Evolutionary conservation across 768 basidiomycete genomes (phyloP).

Genomic region (Tulasnella sp.): DNA sequence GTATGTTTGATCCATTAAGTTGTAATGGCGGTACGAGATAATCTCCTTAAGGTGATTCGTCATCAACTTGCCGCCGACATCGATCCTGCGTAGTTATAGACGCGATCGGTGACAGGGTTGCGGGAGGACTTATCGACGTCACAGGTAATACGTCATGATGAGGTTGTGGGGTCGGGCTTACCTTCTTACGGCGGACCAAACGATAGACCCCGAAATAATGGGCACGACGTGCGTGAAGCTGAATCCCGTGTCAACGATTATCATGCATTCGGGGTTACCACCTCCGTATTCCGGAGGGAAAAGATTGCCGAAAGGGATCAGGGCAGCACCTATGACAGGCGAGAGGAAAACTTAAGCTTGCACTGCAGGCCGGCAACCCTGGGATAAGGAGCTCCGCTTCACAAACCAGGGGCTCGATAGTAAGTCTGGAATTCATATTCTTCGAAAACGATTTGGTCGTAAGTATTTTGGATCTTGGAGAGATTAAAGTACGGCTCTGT

Average conservation of each 20-base stretch:
- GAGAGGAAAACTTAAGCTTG: conserved; percentile 7
- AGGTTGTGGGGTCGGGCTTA: conserved; percentile 35
- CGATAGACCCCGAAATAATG: conserved; percentile 63
- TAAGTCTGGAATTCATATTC: conserved; percentile 91
- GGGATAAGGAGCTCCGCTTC: conserved; percentile 37
- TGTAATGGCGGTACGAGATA: conserved; percentile 93
- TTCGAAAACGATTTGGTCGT: conserved; percentile 94
- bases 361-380: conserved; percentile 22
- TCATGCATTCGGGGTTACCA: conserved; percentile 65
- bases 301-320: conserved; percentile 70
- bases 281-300: conserved; percentile 46
- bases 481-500: conserved; percentile 95
- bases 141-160: conserved; percentile 25
- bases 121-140: conserved; percentile 26
- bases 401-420: conserved; percentile 67
- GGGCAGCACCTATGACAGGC: conserved; percentile 59
- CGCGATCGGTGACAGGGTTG: conserved; percentile 25
- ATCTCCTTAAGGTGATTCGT: conserved; percentile 95
- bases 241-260: conserved; percentile 88
- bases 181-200: conserved; percentile 83
- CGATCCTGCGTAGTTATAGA: conserved; percentile 54
- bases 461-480: conserved; percentile 84
- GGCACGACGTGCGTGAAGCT: conserved; percentile 93
- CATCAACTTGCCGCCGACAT: conserved; percentile 90
- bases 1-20: conserved; percentile 96